Conservation (phyloP, 495 filamentous ascomycete species). For the Penicillium parvum region DNA sequence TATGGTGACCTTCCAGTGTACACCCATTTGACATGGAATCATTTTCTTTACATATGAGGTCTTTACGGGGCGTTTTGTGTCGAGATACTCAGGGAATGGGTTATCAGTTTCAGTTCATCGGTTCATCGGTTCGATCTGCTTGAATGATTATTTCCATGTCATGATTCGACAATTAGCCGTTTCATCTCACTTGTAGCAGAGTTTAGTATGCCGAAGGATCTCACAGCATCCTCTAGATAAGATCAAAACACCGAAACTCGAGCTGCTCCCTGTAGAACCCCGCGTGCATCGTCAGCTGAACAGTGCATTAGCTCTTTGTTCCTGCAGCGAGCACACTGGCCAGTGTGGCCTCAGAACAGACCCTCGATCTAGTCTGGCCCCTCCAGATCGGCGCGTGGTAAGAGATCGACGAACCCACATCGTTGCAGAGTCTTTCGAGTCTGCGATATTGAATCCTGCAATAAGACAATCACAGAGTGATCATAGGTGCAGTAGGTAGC, state of each 20-base stretch:
- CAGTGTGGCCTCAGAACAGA: conserved; percentile 13
- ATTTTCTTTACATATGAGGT: conserved; percentile 12
- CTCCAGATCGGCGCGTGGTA: conserved; percentile 17
- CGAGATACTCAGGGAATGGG: conserved; percentile 12
- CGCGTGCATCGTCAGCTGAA: conserved; percentile 24
- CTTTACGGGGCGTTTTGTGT: conserved; percentile 25
- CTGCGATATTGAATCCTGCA: too few species aligned
- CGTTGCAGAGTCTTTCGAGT: too few species aligned
- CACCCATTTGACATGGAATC: neutral
- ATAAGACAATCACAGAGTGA: neutral
- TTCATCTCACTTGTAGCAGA: neutral
- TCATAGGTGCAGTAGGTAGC: too few species aligned
- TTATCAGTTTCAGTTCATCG: too few species aligned
- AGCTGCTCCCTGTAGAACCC: neutral
- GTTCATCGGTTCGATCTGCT: too few species aligned
- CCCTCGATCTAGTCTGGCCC: conserved; percentile 1
- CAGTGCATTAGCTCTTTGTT: conserved; percentile 29
- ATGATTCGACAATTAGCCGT: neutral
- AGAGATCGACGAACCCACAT: conserved; percentile 19
- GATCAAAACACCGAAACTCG: conserved; percentile 3
- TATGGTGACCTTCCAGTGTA: conserved; percentile 5
- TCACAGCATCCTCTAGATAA: neutral
- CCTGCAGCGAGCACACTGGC: conserved; percentile 21
- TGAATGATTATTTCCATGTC: neutral
- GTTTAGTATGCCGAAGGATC: neutral